Conservation (phyloP, 2,329 filamentous ascomycete species). For the Talaromyces amestolkiae region DNA sequence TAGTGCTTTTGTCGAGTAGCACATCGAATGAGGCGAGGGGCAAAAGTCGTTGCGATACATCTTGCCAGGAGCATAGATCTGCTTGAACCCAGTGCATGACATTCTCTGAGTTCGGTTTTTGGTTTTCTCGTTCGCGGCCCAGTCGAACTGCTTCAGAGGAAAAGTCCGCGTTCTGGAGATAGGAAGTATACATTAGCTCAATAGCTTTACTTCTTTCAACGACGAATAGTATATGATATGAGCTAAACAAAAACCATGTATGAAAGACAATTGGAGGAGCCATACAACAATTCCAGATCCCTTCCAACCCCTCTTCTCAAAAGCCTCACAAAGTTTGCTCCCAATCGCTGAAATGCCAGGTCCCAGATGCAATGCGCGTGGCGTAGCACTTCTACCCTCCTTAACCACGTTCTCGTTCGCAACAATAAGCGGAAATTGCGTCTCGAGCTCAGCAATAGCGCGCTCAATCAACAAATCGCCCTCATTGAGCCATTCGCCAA, state of each 20-base stretch:
- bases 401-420: background rate
- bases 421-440: slow-evolving; percentile 7
- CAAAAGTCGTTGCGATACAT: slow-evolving; percentile 27
- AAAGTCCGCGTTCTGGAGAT: slow-evolving; percentile 36
- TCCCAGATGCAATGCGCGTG: slow-evolving; percentile 34
- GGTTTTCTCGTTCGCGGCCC: slow-evolving; percentile 28
- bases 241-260: background rate
- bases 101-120: slow-evolving; percentile 20
- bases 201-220: background rate
- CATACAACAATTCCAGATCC: slow-evolving; percentile 35
- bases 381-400: background rate
- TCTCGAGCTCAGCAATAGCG: slow-evolving; percentile 28
- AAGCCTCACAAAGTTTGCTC: slow-evolving; percentile 30
- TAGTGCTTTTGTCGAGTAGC: slow-evolving; percentile 39
- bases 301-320: slow-evolving; percentile 27
- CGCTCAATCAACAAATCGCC: slow-evolving; percentile 33
- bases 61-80: slow-evolving; percentile 33
- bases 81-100: slow-evolving; percentile 35
- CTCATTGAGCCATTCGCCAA: slow-evolving; percentile 39
- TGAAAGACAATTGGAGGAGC: background rate
- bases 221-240: too few species aligned
- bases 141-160: slow-evolving; percentile 38
- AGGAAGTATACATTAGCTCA: background rate
- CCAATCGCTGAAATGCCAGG: slow-evolving; percentile 36
- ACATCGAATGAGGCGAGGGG: slow-evolving; percentile 33